A percentile compares a stretch with the other conserved stretches of the same genome.
phyloP scores from a whole-genome alignment of 495 filamentous ascomycete genomes.

The Podospora pseudoanserina region DNA sequence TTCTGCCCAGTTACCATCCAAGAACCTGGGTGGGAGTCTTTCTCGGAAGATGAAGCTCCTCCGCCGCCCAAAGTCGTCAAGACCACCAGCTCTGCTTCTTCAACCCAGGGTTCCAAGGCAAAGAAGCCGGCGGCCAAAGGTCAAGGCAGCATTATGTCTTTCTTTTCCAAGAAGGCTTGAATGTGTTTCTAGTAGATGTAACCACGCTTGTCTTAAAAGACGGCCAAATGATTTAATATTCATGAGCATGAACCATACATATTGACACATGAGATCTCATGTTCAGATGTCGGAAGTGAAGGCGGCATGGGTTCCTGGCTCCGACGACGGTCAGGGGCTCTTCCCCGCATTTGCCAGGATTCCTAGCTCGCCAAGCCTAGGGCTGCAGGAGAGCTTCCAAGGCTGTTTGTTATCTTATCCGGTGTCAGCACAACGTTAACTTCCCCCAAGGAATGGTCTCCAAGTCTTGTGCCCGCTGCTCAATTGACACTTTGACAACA shows the following conservation, averaged over 20 bases:
- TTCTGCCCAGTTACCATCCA: conserved; percentile 73
- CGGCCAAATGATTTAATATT: background rate
- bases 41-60: conserved; percentile 80
- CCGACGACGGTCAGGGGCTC: background rate
- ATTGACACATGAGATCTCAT: background rate
- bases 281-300: background rate
- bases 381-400: background rate
- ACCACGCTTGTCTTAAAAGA: background rate
- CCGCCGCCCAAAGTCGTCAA: conserved; percentile 33
- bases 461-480: background rate
- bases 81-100: conserved; percentile 42
- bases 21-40: conserved; percentile 89
- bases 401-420: background rate
- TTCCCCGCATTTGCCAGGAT: background rate
- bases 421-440: conserved; percentile 1
- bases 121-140: conserved; percentile 61
- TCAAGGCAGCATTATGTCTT: conserved; percentile 90
- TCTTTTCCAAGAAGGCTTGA: conserved; percentile 76
- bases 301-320: background rate
- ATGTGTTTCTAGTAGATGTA: background rate
- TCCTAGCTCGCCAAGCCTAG: background rate
- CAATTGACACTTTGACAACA: background rate
- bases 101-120: conserved; percentile 33
- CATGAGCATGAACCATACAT: background rate
- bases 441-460: conserved; percentile 1